phyloP scores from a whole-genome alignment of 768 basidiomycete species.

The Pleurotus tuber-regium region DNA sequence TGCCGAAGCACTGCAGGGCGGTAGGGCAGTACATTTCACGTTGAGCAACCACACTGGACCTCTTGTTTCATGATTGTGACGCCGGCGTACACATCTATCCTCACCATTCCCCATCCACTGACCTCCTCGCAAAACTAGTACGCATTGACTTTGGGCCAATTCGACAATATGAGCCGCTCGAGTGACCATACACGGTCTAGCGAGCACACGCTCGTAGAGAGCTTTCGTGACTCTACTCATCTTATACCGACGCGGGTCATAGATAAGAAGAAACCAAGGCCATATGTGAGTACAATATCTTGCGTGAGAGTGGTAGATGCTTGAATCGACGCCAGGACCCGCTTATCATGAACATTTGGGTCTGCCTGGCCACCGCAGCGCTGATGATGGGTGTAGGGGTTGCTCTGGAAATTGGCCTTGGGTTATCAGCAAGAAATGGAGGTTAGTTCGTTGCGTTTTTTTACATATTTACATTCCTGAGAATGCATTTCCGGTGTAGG shows the following conservation, averaged over 20 bases:
- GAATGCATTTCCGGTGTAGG: slow-evolving; percentile 41
- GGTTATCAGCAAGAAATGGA: slow-evolving; percentile 36
- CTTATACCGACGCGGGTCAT: slow-evolving; percentile 45
- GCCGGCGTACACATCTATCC: neutral
- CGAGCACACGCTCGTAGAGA: slow-evolving; percentile 15
- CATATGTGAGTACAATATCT: slow-evolving; percentile 37
- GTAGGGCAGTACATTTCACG: slow-evolving; percentile 5
- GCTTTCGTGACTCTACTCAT: slow-evolving; percentile 44
- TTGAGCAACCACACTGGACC: neutral
- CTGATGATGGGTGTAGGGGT: slow-evolving; percentile 46
- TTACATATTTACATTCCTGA: no score
- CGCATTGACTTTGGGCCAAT: neutral
- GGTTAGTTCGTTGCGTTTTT: no score
- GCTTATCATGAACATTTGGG: slow-evolving; percentile 28
- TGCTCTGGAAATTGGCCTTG: slow-evolving; percentile 43
- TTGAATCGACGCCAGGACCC: slow-evolving; percentile 26
- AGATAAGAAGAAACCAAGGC: slow-evolving; percentile 32
- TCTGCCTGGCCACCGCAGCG: slow-evolving; percentile 37
- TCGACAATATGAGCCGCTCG: neutral
- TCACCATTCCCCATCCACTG: no score
- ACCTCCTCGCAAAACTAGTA: neutral
- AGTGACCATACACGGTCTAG: neutral
- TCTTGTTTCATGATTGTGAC: neutral
- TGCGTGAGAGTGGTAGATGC: neutral
- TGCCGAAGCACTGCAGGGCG: neutral